Conservation (phyloP, 768 basidiomycete genomes). For the Mycena capillaripes region DNA sequence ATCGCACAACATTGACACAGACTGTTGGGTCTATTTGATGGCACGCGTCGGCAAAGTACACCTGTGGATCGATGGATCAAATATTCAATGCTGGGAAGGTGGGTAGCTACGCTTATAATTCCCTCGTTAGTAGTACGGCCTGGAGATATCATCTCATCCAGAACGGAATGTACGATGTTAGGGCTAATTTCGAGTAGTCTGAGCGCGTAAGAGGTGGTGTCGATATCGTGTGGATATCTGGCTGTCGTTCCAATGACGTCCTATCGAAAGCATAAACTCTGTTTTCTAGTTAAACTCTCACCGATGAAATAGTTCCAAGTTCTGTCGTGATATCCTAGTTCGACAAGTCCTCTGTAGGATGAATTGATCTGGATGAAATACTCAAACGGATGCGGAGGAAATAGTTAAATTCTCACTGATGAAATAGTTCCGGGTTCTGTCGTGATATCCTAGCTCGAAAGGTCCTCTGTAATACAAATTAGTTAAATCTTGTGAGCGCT, state of each 20-base stretch:
- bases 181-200: neutral
- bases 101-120: neutral
- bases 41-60: neutral
- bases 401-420: neutral
- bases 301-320: neutral
- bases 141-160: neutral
- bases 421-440: neutral
- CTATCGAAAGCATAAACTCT: neutral
- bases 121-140: neutral
- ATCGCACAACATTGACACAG: conserved; percentile 3
- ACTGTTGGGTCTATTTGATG: neutral
- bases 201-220: neutral
- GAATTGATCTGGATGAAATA: no score
- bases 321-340: neutral
- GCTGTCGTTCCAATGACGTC: neutral
- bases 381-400: no score
- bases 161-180: neutral
- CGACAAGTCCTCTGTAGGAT: neutral
- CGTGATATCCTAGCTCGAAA: neutral
- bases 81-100: neutral
- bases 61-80: neutral
- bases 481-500: conserved; percentile 21
- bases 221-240: neutral
- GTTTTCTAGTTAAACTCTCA: neutral
- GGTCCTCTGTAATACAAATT: neutral